Evolutionary conservation across 331 rosid species (phyloP), one percentile per base, ranked within the genome.

Genomic region (Quercus phellos): DNA sequence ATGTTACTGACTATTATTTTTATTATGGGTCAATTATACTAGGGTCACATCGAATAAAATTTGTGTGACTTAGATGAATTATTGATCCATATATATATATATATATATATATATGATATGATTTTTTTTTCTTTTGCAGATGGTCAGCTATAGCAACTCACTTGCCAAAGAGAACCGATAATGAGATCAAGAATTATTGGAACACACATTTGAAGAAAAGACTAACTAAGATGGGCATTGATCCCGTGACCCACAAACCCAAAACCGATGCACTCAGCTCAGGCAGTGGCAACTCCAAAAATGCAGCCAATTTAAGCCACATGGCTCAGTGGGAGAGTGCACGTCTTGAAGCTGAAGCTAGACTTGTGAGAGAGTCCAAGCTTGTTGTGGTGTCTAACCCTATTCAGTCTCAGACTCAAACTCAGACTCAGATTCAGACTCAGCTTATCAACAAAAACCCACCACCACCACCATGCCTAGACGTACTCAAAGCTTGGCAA

Each of bases 241-340:
- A 90, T 35, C 91, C 94, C 2, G 75, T 76, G 11, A 87, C 94
- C 11, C 91, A 90, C 89, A 88, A 82, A 78, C 91, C 89, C 0
- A 89, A 82, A 42, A 26, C 56, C 5, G 81, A 86, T 16, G 24
- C 77, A 4, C 43, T 67, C 13, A 75, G 74, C 66, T 56, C 74
- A 5, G 78, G 83, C 71, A 51, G 78, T 54, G 78, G 58, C 67
- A 79, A 74, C 18, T 69, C 78, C 13, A 84, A 80, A n/a, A 85
- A 80, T 69, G 63, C 78, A 12, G 80, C 86, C 70, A 83, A 85
- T 56, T 82, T 90, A 2, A 85, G 89, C 78, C 94, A 90, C 87
- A 87, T 85, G 89, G 87, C 90, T 55, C 94, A 90, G 80, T 90
- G 94, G 91, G 94, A 90, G 79, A 82, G 89, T 12, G 91, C 90